Evolutionary conservation across 768 basidiomycete genomes (phyloP).

Genomic region (Cystobasidium onofrii): DNA sequence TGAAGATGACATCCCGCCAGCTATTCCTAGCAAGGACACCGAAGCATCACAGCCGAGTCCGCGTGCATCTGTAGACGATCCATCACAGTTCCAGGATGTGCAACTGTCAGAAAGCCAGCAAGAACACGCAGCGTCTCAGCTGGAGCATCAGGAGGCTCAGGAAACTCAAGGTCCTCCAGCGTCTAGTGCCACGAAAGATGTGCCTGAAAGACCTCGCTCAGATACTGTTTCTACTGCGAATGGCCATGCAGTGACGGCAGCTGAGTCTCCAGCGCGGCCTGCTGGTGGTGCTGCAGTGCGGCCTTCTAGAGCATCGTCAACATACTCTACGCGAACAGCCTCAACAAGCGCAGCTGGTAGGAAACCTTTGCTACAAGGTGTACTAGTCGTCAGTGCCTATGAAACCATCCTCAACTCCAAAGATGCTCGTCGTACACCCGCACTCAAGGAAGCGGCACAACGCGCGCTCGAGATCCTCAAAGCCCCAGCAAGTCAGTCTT

Average conservation of each 20-base stretch:
- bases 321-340: constrained; percentile 22
- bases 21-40: neutral
- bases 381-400: constrained; percentile 41
- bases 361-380: constrained; percentile 31
- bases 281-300: neutral
- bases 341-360: constrained; percentile 10
- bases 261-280: neutral
- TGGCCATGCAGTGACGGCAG: neutral
- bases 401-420: constrained; percentile 39
- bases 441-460: constrained; percentile 41
- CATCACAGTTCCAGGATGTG: neutral
- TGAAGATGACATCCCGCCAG: neutral
- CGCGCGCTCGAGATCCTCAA: constrained; percentile 39
- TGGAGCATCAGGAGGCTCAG: too few relatives aligned
- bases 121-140: too few relatives aligned
- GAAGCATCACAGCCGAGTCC: neutral
- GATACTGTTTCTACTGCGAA: constrained; percentile 17
- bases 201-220: constrained; percentile 18
- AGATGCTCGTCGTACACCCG: constrained; percentile 38
- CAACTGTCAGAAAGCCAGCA: neutral
- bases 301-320: neutral
- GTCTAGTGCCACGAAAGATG: neutral
- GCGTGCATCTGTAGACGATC: neutral
- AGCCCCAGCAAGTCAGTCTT: constrained; percentile 12
- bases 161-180: neutral